Percentiles rank a stretch among this genome's conserved stretches.
Conservation (phyloP, 2,329 filamentous ascomycete species). For the Claviceps paspali region DNA sequence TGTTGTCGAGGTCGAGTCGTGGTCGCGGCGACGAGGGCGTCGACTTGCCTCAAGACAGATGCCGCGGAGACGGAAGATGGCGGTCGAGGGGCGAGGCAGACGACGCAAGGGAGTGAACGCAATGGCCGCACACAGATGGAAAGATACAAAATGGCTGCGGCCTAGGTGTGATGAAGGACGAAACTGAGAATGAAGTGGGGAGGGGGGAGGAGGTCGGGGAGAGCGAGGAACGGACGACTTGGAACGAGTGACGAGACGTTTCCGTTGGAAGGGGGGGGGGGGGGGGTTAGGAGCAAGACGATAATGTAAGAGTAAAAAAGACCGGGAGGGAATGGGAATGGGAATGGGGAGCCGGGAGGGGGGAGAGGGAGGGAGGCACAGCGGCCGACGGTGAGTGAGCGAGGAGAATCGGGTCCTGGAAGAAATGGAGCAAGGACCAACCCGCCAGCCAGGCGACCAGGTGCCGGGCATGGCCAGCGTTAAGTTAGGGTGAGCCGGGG, state of each 20-base stretch:
- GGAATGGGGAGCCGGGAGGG: not conserved
- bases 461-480: no score
- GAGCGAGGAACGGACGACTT: slow-evolving; percentile 21
- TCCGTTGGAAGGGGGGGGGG: slow-evolving; percentile 23
- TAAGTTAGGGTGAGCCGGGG: no score
- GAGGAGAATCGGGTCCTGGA: slow-evolving; percentile 3
- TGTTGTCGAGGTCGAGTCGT: not conserved
- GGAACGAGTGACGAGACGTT: slow-evolving; percentile 23
- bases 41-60: not conserved
- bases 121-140: slow-evolving; percentile 1
- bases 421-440: not conserved
- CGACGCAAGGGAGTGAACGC: not conserved
- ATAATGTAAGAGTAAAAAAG: slow-evolving; percentile 9
- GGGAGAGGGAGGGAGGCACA: slow-evolving; percentile 5
- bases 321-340: slow-evolving; percentile 1
- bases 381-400: slow-evolving; percentile 4
- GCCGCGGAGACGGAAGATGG: not conserved
- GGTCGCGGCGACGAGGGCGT: not conserved
- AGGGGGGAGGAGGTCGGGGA: slow-evolving; percentile 14
- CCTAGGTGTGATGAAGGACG: slow-evolving; percentile 6
- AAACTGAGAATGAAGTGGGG: slow-evolving; percentile 12
- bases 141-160: not conserved
- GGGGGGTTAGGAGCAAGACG: no score
- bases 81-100: not conserved
- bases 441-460: not conserved